Evolutionary conservation across 148 eudicot species (phyloP).

Genomic region (Diospyros lotus): DNA sequence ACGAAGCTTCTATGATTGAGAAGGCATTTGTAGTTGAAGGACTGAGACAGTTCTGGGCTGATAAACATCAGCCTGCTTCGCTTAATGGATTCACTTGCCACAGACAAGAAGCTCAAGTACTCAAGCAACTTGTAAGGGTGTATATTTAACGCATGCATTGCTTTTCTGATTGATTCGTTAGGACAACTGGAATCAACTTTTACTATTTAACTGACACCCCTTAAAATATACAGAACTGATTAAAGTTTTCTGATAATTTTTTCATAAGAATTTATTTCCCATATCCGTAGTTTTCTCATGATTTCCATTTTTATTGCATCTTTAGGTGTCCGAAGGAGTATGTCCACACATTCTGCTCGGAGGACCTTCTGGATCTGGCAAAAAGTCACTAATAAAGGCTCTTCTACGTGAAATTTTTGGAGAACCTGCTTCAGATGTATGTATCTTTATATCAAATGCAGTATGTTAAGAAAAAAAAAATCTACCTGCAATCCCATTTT

Average conservation of each 20-base stretch:
- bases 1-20: slow-evolving; percentile 38
- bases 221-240: background rate
- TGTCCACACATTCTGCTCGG: slow-evolving; percentile 40
- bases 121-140: slow-evolving; percentile 34
- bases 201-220: background rate
- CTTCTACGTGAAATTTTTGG: slow-evolving; percentile 40
- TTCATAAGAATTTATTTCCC: background rate
- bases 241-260: background rate
- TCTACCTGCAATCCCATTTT: no score
- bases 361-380: slow-evolving; percentile 42
- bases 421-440: slow-evolving; percentile 34
- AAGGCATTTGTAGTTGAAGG: slow-evolving; percentile 44
- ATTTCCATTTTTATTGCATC: background rate
- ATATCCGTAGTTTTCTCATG: background rate
- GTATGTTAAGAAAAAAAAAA: background rate
- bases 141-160: background rate
- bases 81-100: slow-evolving; percentile 43
- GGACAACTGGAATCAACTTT: background rate
- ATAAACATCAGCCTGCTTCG: slow-evolving; percentile 45
- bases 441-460: background rate
- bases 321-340: slow-evolving; percentile 24
- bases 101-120: slow-evolving; percentile 38
- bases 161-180: background rate
- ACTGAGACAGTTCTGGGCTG: slow-evolving; percentile 49
- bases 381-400: slow-evolving; percentile 39